Base-by-base conservation (phyloP, 2,329 filamentous ascomycete genomes). In the Bretziella fagacearum region DNA sequence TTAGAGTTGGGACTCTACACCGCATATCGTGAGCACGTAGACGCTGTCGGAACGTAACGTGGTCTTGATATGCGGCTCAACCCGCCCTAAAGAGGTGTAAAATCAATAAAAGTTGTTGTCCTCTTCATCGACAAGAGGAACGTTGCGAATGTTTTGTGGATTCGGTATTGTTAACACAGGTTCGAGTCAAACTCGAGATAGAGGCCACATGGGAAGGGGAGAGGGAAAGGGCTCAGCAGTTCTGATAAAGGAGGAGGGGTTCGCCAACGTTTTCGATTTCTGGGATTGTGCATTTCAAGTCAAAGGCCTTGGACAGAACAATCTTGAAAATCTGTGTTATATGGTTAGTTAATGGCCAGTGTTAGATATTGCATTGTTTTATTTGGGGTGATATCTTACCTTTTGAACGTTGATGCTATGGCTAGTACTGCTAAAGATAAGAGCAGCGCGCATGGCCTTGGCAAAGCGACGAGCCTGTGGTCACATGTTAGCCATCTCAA, bases 371-470 rank as follows among this genome's bases (percentile, higher is more conserved):
- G 11, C 3, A 43, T 8, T 20, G 4, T 17, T 18, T 8, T 22
- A 30, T 30, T 11, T 26, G 13, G 7, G 40, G 13, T 15, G 3
- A 33, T 30, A 20, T 51, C 63, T 41, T 60, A 93, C 89, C 81
- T 77, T 98, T 66, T 98, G 91, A 53, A 98, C 91, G 57, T 98
- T 98, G 70, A 98, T 98, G 63, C 87, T 95, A 66, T 98, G 91
- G 62, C 87, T 95, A 47, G 91, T 98, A 64, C 89, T 96, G 65
- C 86, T 94, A 65, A 98, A 98, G 58, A 98, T 96, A 58, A 98
- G 71, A 57, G 85, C 86, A 51, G 91, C 91, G 57, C 93, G 84
- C 91, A 98, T 98, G 8, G 91, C 91, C 63, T 94, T 94, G 53
- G 91, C 91, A 62, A 96, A 98, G 51, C 91, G 79, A 55, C 89